Evolutionary conservation across 768 basidiomycete species (phyloP), one percentile per base, ranked within the genome.

Genomic region (Lactarius vividus): DNA sequence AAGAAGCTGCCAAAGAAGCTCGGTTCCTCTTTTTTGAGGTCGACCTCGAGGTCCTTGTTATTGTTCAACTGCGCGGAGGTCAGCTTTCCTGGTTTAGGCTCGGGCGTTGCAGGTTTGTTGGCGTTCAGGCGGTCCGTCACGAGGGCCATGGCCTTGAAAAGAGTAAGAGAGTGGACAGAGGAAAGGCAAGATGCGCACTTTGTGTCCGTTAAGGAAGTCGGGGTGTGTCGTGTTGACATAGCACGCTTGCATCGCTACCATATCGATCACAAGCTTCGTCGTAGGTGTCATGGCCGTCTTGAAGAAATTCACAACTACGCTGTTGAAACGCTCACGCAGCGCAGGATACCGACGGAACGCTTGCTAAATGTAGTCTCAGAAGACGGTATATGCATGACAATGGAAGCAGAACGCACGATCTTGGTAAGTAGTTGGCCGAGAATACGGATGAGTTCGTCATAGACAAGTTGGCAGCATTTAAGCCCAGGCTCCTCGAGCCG

Each of bases 191-290:
- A 49, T 20, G 72, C 73, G 44, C 62, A 83, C 90, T 79, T 90
- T 95, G 79, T 99, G 96, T 28, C 97, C 97, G 68, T 88, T 92
- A 74, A 99, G 85, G 80, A 99, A 98, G 78, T 99, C 97, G 1
- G 97, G 97, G 75, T 99, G 97, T 1, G 96, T 98, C 16, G 97
- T 98, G 79, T 99, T 99, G 73, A 99, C 90, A 75, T 98, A 99
- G 76, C 94, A 96, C 42, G 96, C 94, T 80, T 98, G 96, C 95
- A 98, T 98, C 90, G 92, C 77, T 59, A 98, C 95, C 81, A 99
- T 85, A 71, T 99, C 96, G 11, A 84, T 75, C 15, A 99, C 96
- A 55, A 99, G 86, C 77, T 98, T 98, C 68, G 88, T 94, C 40
- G 97, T 99, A 4, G 97, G 97, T 15, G 77, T 79, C 97, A 99